Percentiles rank a stretch among this genome's conserved stretches.
Conservation (phyloP, 2,329 filamentous ascomycete genomes). For the Orbilia quercus region DNA sequence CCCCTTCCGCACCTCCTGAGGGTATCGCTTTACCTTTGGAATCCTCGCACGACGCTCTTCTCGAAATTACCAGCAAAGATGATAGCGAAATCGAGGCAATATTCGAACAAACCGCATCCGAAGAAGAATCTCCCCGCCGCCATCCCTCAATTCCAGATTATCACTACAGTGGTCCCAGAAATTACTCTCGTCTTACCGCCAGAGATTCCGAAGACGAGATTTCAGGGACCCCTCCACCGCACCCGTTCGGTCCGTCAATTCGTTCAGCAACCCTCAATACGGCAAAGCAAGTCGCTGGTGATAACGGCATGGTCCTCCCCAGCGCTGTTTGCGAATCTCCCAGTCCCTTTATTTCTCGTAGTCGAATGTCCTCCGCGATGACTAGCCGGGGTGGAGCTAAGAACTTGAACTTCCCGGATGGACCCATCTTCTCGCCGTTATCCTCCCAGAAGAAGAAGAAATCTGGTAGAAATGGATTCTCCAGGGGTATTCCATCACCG, state of each 20-base stretch:
- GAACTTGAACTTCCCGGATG: slow-evolving; percentile 27
- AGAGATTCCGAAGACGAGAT: slow-evolving; percentile 41
- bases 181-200: slow-evolving; percentile 35
- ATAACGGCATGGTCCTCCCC: slow-evolving; percentile 36
- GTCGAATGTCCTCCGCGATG: slow-evolving; percentile 32
- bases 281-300: slow-evolving; percentile 43
- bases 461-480: slow-evolving; percentile 21
- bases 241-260: slow-evolving; percentile 45
- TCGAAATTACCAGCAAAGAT: slow-evolving; percentile 35
- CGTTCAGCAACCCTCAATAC: slow-evolving; percentile 49
- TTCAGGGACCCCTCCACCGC: slow-evolving; percentile 47
- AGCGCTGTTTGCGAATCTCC: slow-evolving; percentile 39
- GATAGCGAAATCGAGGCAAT: slow-evolving; percentile 53
- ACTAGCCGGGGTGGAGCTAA: slow-evolving; percentile 32
- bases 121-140: slow-evolving; percentile 45
- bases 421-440: slow-evolving; percentile 42
- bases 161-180: slow-evolving; percentile 42
- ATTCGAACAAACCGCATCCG: slow-evolving; percentile 49
- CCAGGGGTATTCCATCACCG: slow-evolving; percentile 31
- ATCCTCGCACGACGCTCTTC: slow-evolving; percentile 30
- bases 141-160: slow-evolving; percentile 50
- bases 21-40: slow-evolving; percentile 41
- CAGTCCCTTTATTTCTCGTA: slow-evolving; percentile 34
- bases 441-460: slow-evolving; percentile 50
- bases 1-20: slow-evolving; percentile 15